Conservation (phyloP, 495 filamentous ascomycete species). For the Lepraria neglecta region DNA sequence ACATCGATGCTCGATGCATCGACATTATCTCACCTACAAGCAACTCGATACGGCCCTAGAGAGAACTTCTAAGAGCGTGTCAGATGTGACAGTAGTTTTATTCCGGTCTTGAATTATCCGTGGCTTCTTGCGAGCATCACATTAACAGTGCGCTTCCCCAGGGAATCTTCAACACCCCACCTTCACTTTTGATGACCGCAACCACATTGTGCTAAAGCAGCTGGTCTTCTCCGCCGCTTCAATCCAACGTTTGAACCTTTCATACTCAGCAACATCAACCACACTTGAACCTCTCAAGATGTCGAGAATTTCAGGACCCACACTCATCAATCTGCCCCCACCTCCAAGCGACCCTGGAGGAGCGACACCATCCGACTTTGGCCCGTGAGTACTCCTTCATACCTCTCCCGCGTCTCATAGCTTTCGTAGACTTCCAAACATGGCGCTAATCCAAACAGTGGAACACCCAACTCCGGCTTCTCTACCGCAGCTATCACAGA, state of each 20-base stretch:
- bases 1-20: slow-evolving; percentile 4
- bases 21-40: not conserved
- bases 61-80: not conserved
- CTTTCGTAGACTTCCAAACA: slow-evolving; percentile 12
- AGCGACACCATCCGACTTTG: slow-evolving; percentile 81
- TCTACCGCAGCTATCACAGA: slow-evolving; percentile 93
- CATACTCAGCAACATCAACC: not conserved
- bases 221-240: no score
- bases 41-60: not conserved
- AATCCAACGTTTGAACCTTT: no score
- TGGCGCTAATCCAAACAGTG: slow-evolving; percentile 45
- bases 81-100: not conserved
- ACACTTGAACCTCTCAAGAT: not conserved
- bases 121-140: no score
- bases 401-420: slow-evolving; percentile 9
- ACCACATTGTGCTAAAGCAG: no score
- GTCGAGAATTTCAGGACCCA: slow-evolving; percentile 39
- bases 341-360: slow-evolving; percentile 68
- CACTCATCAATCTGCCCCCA: slow-evolving; percentile 78
- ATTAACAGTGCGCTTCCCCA: no score
- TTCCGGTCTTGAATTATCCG: not conserved
- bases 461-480: slow-evolving; percentile 86
- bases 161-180: no score
- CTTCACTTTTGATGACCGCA: no score
- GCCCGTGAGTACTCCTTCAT: slow-evolving; percentile 60